A percentile compares a stretch with the other conserved stretches of the same genome.
Conservation (phyloP, 2,329 filamentous ascomycete genomes). For the Phaeoacremonium minimum region DNA sequence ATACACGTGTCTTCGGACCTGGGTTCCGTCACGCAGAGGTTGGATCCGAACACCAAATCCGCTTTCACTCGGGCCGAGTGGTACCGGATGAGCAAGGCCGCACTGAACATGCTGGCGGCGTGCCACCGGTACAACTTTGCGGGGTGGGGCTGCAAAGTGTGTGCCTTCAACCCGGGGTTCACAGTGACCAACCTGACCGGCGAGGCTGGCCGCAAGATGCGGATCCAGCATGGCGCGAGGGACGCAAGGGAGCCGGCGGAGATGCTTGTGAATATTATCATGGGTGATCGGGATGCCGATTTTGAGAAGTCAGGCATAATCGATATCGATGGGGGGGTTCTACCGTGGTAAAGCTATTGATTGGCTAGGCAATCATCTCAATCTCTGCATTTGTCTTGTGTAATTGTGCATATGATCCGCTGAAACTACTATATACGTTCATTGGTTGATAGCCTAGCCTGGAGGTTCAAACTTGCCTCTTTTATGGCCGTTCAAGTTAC, state of each 20-base stretch:
- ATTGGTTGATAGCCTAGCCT: too few species aligned
- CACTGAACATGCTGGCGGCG: conserved; percentile 28
- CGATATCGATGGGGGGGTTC: conserved; percentile 9
- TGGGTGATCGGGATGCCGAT: conserved; percentile 21
- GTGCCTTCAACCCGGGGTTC: conserved; percentile 26
- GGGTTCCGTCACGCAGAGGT: conserved; percentile 22
- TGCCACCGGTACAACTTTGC: conserved; percentile 19
- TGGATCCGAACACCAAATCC: conserved; percentile 13
- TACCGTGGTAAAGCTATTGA: conserved; percentile 10
- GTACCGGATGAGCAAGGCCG: conserved; percentile 30
- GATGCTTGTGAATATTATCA: conserved; percentile 17
- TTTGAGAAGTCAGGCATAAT: conserved; percentile 11
- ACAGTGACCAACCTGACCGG: conserved; percentile 26
- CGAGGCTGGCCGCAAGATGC: conserved; percentile 16
- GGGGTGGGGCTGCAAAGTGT: conserved; percentile 24
- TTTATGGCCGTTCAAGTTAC: too few species aligned
- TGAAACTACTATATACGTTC: too few species aligned
- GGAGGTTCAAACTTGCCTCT: too few species aligned
- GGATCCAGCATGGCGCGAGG: conserved; percentile 17
- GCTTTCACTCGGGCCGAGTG: conserved; percentile 12
- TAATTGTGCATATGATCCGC: too few species aligned
- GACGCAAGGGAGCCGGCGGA: conserved; percentile 19
- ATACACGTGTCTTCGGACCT: conserved; percentile 26
- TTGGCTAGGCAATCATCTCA: too few species aligned
- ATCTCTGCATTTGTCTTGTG: too few species aligned